Conservation (phyloP, 768 basidiomycete genomes). For the Suillus sp. region DNA sequence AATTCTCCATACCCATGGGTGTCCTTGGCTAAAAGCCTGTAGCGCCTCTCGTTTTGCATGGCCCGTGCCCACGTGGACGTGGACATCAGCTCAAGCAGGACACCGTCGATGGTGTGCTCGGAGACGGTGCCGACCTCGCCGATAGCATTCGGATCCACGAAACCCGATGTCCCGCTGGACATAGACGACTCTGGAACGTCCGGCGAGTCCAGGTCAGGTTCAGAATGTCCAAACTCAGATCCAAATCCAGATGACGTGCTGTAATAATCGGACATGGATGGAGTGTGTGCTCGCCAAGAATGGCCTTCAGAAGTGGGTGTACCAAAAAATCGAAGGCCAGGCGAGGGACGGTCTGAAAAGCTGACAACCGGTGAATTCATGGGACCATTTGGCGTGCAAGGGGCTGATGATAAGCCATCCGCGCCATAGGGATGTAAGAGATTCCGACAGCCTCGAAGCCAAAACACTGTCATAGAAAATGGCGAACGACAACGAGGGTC, state of each 20-base stretch:
- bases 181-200: background rate
- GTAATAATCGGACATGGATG: slow-evolving; percentile 1
- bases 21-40: slow-evolving; percentile 54
- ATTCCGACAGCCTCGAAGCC: background rate
- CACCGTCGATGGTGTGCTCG: background rate
- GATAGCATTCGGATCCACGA: background rate
- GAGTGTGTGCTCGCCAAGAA: slow-evolving; percentile 12
- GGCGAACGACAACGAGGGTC: slow-evolving; percentile 53
- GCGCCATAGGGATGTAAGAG: background rate
- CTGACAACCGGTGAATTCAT: background rate
- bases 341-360: background rate
- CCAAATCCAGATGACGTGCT: slow-evolving; percentile 3
- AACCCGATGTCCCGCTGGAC: background rate
- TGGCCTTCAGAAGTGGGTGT: slow-evolving; percentile 18
- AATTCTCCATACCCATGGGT: slow-evolving; percentile 71
- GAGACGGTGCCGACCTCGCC: background rate
- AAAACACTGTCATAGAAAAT: slow-evolving; percentile 38
- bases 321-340: background rate
- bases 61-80: slow-evolving; percentile 41
- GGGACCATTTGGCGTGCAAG: background rate
- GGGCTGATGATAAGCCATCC: background rate
- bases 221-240: background rate
- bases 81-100: slow-evolving; percentile 10
- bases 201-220: background rate
- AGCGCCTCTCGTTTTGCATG: slow-evolving; percentile 62